These are phyloP conservation scores for Lophium mytilinum DNA, from an alignment of 495 filamentous ascomycete genomes.

Conservation along the genomic window DNA sequence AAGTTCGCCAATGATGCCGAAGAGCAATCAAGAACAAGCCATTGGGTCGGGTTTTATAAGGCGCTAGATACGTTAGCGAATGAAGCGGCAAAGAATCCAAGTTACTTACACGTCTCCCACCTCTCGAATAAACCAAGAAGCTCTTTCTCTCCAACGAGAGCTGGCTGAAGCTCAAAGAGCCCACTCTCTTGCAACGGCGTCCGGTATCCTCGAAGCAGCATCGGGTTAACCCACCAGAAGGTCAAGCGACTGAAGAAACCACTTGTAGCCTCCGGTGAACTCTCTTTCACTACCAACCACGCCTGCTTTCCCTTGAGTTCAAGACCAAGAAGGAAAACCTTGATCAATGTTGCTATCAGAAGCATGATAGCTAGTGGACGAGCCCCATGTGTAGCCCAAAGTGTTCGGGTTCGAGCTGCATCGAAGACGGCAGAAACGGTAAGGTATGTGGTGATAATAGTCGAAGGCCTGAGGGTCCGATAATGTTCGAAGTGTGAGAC, in stretches of 20 bases:
- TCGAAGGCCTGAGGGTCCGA: slow-evolving; percentile 5
- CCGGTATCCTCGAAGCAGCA: slow-evolving; percentile 5
- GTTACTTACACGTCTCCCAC: slow-evolving; percentile 8
- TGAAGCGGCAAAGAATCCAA: background rate
- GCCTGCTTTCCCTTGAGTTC: slow-evolving; percentile 7
- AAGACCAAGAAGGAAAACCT: slow-evolving; percentile 1
- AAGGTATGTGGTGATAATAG: slow-evolving; percentile 3
- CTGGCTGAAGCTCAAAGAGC: slow-evolving; percentile 5
- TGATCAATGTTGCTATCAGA: slow-evolving; percentile 6
- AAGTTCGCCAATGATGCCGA: slow-evolving; percentile 4
- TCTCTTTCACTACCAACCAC: background rate
- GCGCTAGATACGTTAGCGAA: background rate
- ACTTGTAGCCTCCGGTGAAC: slow-evolving; percentile 5
- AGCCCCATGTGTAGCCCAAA: slow-evolving; percentile 2
- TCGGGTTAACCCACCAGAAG: slow-evolving; percentile 10
- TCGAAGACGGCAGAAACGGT: slow-evolving; percentile 3
- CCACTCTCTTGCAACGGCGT: slow-evolving; percentile 9
- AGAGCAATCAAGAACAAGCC: slow-evolving; percentile 6
- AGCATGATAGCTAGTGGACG: slow-evolving; percentile 3
- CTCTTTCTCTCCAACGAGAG: slow-evolving; percentile 9
- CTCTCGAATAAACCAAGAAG: slow-evolving; percentile 2
- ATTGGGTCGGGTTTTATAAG: background rate
- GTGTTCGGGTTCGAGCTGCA: slow-evolving; percentile 6
- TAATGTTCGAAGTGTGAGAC: slow-evolving; percentile 12
- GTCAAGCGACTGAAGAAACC: slow-evolving; percentile 6